Evolutionary conservation across 2,329 filamentous ascomycete species (phyloP).

Genomic region (Juglanconis sp.): DNA sequence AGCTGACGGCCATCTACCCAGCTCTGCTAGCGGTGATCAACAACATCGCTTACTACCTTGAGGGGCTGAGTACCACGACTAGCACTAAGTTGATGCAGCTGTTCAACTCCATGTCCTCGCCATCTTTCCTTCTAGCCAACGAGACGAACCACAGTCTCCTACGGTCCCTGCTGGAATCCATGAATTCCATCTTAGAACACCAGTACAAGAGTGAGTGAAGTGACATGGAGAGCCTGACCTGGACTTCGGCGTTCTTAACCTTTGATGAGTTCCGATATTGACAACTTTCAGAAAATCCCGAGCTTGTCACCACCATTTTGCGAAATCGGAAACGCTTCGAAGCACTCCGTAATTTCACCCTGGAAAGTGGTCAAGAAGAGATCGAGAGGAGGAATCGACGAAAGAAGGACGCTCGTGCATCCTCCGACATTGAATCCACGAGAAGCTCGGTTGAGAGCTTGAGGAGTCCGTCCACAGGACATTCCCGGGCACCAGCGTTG

Average conservation of each 20-base stretch:
- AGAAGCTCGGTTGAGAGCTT: slow-evolving; percentile 67
- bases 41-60: slow-evolving; percentile 83
- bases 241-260: background rate
- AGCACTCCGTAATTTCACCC: slow-evolving; percentile 78
- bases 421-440: slow-evolving; percentile 46
- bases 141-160: slow-evolving; percentile 85
- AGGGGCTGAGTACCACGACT: slow-evolving; percentile 70
- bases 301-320: slow-evolving; percentile 75
- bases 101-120: slow-evolving; percentile 88
- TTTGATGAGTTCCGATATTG: slow-evolving; percentile 22
- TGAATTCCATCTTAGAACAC: slow-evolving; percentile 88
- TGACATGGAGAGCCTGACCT: too few relatives aligned
- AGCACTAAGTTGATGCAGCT: slow-evolving; percentile 83
- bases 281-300: slow-evolving; percentile 63
- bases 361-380: slow-evolving; percentile 89
- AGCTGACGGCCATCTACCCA: slow-evolving; percentile 86
- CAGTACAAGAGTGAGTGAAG: slow-evolving; percentile 67
- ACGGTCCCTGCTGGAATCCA: slow-evolving; percentile 77
- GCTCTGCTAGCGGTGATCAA: slow-evolving; percentile 89
- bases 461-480: slow-evolving; percentile 56
- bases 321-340: slow-evolving; percentile 81
- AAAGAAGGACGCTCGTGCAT: slow-evolving; percentile 59
- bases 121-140: slow-evolving; percentile 86
- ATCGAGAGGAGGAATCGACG: slow-evolving; percentile 75
- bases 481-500: slow-evolving; percentile 54